Evolutionary conservation across 2,329 filamentous ascomycete genomes (phyloP).

Genomic region (Cladosporium sp.): DNA sequence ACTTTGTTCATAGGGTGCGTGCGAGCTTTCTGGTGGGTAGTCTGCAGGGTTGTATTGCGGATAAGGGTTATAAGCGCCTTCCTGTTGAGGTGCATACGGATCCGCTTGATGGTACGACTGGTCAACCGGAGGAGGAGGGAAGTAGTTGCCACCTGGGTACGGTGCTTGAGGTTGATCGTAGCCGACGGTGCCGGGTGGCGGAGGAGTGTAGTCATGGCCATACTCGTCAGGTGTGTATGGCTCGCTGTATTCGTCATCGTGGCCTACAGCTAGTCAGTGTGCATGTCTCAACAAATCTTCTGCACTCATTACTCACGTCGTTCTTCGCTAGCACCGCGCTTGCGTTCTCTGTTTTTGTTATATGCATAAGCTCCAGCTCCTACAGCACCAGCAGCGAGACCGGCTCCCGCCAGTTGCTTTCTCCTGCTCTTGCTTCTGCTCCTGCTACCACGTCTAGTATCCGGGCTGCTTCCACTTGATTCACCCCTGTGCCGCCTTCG

Average conservation of each 20-base stretch:
- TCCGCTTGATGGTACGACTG: conserved; percentile 26
- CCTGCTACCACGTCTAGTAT: conserved; percentile 26
- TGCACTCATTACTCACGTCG: background rate
- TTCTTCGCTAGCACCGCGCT: conserved; percentile 37
- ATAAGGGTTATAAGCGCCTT: conserved; percentile 20
- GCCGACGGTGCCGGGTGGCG: conserved; percentile 31
- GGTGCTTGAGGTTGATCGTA: conserved; percentile 22
- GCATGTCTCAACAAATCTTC: background rate
- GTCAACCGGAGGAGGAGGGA: conserved; percentile 43
- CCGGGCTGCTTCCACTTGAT: conserved; percentile 39
- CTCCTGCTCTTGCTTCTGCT: conserved; percentile 36
- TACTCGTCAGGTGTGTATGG: conserved; percentile 24
- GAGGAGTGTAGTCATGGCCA: conserved; percentile 26
- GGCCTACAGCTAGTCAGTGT: conserved; percentile 13
- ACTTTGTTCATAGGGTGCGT: conserved; percentile 25
- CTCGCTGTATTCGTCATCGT: conserved; percentile 23
- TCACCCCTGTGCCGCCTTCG: conserved; percentile 42
- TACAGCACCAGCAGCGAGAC: conserved; percentile 53
- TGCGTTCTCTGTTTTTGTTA: conserved; percentile 53
- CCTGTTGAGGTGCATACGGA: conserved; percentile 6
- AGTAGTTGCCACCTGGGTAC: conserved; percentile 46
- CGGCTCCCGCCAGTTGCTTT: conserved; percentile 35
- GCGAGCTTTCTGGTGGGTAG: conserved; percentile 35
- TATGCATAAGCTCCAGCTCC: conserved; percentile 57
- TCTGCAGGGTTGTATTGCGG: conserved; percentile 43